These are phyloP conservation scores for Cotoneaster glaucophyllus DNA, from an alignment of 306 rosid species.

Conservation along the genomic window DNA sequence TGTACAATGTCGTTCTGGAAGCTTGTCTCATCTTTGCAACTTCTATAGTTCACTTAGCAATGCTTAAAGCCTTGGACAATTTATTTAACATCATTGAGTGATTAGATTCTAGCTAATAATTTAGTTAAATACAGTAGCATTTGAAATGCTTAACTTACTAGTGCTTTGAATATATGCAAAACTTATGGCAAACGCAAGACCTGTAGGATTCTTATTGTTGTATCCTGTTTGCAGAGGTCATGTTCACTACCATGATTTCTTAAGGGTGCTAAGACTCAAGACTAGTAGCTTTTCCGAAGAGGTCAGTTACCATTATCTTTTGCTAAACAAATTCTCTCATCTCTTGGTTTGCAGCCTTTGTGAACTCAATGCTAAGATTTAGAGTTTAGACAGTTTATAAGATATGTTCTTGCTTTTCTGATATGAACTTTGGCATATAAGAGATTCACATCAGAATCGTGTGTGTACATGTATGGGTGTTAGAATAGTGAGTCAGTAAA, in stretches of 20 bases:
- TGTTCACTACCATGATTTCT: slow-evolving; percentile 61
- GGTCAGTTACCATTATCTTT: slow-evolving; percentile 43
- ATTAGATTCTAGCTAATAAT: neutral
- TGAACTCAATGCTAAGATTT: neutral
- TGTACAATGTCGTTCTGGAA: neutral
- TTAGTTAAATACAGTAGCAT: neutral
- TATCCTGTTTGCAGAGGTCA: slow-evolving; percentile 56
- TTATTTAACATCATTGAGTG: neutral
- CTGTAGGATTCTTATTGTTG: neutral
- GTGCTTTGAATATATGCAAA: neutral
- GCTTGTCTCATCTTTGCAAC: neutral
- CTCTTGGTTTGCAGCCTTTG: neutral
- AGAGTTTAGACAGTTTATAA: neutral
- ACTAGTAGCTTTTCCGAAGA: slow-evolving; percentile 57
- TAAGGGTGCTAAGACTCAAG: slow-evolving; percentile 63
- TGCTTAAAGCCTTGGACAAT: neutral
- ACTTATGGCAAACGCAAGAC: neutral
- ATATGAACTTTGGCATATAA: neutral
- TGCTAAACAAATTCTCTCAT: neutral
- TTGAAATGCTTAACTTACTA: neutral
- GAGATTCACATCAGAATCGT: neutral
- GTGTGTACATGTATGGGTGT: neutral
- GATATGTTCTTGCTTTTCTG: neutral
- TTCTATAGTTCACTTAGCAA: neutral
- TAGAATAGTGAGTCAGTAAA: neutral